Base-by-base conservation (phyloP, 1,284 basidiomycete genomes). In the Pholiota adiposa region DNA sequence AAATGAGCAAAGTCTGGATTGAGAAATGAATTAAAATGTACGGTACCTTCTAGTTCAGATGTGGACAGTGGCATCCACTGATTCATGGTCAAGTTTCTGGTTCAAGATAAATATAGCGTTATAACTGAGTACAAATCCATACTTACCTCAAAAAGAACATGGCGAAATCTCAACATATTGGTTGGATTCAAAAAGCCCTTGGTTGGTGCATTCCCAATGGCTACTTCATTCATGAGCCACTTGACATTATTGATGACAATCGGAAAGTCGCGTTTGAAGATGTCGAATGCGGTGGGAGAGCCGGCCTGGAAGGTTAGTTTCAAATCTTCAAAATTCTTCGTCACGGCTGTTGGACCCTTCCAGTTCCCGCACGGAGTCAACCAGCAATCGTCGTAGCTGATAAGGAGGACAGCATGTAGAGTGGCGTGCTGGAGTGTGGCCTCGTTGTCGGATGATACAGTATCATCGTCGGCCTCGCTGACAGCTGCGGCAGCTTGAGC, bases 61-160 rank as follows among this genome's bases (percentile, higher is more conserved):
- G 49, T 11, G n/a, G n/a, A n/a, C 46, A 16, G 46, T 49, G 49
- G 25, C 49, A 11, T 31, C 29, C 29, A 31, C 29, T 31, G 29
- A 31, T 31, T 31, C 29, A 31, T 31, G 29, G 29, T 31, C 29
- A 31, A 31, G 29, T 31, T 31, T 31, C 29, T 31, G 29, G 5
- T 31, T 31, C 29, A 31, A 31, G 29, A 31, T 31, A 31, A 31
- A 31, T 31, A 31, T 31, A 31, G 11, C 11, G 29, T 31, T 31
- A 31, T 31, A 31, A 31, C 5, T 31, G 29, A 31, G 29, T 31
- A 31, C 29, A 31, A 31, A 31, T 31, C 29, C 29, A 31, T 31
- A 38, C 33, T 31, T 41, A 56, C 44, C 46, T 56, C 55, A 50
- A 56, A 56, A 16, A 56, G 16, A 8, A 50, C 41, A 40, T 56